These are phyloP conservation scores for Aegilops tauschii DNA, from an alignment of 176 grass and related monocot genomes.

Conservation along the genomic window DNA sequence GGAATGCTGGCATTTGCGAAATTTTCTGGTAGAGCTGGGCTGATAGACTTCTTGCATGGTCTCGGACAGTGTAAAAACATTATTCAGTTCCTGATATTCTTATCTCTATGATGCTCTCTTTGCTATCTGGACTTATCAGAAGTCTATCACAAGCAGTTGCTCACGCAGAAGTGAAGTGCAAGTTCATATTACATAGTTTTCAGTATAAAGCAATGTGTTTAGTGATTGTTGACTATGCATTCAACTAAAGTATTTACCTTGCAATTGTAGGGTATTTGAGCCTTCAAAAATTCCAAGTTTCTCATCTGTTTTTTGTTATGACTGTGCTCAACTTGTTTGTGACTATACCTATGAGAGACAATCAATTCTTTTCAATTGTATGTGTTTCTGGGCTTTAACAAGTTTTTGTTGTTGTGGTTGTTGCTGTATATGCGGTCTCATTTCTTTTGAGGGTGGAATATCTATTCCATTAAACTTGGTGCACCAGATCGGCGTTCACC, in stretches of 20 bases:
- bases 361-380: too few species aligned
- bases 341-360: too few species aligned
- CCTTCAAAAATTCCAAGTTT: conserved; percentile 16
- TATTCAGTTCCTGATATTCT: background rate
- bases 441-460: too few species aligned
- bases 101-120: background rate
- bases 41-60: conserved; percentile 94
- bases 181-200: too few species aligned
- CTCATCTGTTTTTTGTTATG: too few species aligned
- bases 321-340: too few species aligned
- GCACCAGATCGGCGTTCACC: too few species aligned
- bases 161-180: background rate
- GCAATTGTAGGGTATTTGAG: conserved; percentile 72
- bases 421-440: too few species aligned
- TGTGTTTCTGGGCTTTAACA: too few species aligned
- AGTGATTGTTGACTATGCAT: background rate
- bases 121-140: background rate
- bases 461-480: too few species aligned
- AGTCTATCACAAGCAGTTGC: background rate
- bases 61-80: conserved; percentile 77
- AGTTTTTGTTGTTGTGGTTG: too few species aligned
- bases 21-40: conserved; percentile 88
- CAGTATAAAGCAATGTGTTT: too few species aligned
- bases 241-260: background rate
- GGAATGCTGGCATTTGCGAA: conserved; percentile 83